Base-by-base conservation (phyloP, 2,329 filamentous ascomycete genomes). In the Fusarium xyrophilum region DNA sequence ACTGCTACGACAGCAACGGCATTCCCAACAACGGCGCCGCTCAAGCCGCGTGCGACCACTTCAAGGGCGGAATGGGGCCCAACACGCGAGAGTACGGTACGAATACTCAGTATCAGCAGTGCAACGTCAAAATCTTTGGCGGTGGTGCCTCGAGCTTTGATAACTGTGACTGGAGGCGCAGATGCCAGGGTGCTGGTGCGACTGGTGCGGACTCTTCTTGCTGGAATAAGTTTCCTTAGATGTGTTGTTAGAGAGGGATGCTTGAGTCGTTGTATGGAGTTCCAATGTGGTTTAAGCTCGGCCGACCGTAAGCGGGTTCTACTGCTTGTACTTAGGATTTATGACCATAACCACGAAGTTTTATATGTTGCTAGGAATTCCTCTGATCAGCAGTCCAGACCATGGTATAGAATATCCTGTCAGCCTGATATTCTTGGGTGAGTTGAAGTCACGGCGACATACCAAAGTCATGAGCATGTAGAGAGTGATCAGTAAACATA, bases 1-100 rank as follows among this genome's bases (percentile, higher is more conserved):
- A 51, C 19, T 51, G 48, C 48, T 51, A 51, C 33, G 25, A 51
- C 33, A 39, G 48, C 48, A 28, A 51, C 14, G 33, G 33, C 10
- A 5, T 21, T 13, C 48, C 48, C 14, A 51, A 51, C 10, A 51
- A 51, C 11, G 19, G 10, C 3, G 48, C 48, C 19, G 40, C 48
- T 1, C 19, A 51, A 6, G 6, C 23, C 1, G 48, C 40, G 0
- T 51, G 48, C 12, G 33, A 51, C 3, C 48, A 51, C 32, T 51
- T 13, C 14, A 28, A 39, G 11, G 48, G 48, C 3, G 48, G 48
- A 40, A 39, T 10, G 23, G 48, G 40, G 10, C 48, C 25, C 10
- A 28, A 39, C 19, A 39, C 33, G 3, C 19, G 48, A 17, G 48
- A 51, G 14, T 51, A 51, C 33, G 32, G 48, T 2, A 23, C 14